Evolutionary conservation across 176 grass and related monocot species (phyloP).

Genomic region (barley (Hordeum vulgare)): MorexV3_pseudomolecules_assembly NC_058524.1:5492084-5492583

Average conservation of each 20-base stretch:
- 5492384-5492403: background rate
- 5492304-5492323: background rate
- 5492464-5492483: background rate
- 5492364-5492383: background rate
- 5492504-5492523: background rate
- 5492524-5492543: background rate
- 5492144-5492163: too few species aligned
- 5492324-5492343: background rate
- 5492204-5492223: background rate
- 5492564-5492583: background rate
- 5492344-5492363: background rate
- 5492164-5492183: too few species aligned
- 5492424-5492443: too few species aligned
- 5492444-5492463: background rate
- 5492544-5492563: background rate
- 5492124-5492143: too few species aligned
- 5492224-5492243: background rate
- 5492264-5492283: conserved; percentile 5
- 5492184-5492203: too few species aligned
- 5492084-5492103: too few species aligned
- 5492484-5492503: background rate
- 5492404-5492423: too few species aligned
- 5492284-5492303: background rate
- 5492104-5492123: too few species aligned
- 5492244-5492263: background rate